Evolutionary conservation across 2,329 filamentous ascomycete genomes (phyloP).

Genomic region (Alternaria atra): DNA sequence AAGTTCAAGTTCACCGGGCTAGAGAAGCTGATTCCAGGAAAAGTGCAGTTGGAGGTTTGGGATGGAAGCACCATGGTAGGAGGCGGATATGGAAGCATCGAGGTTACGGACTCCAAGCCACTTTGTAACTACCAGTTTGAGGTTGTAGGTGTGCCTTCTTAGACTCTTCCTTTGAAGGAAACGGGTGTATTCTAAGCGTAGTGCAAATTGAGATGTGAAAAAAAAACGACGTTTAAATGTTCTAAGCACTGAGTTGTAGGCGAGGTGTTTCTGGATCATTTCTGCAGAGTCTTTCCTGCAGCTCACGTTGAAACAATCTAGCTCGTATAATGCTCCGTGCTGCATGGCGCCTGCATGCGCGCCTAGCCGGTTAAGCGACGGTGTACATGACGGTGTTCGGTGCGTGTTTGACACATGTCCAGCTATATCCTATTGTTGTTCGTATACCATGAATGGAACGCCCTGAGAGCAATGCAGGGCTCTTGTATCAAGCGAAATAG

Average conservation of each 20-base stretch:
- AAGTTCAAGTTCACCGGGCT: conserved; percentile 31
- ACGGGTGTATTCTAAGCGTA: background rate
- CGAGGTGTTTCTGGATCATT: too few relatives aligned
- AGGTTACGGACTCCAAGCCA: conserved; percentile 10
- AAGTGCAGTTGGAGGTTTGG: conserved; percentile 39
- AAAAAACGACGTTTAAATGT: too few relatives aligned
- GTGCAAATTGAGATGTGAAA: background rate
- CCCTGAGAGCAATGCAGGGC: too few relatives aligned
- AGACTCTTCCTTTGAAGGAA: background rate
- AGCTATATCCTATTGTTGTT: background rate
- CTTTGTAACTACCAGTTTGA: conserved; percentile 31
- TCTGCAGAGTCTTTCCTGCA: too few relatives aligned
- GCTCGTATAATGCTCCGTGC: background rate
- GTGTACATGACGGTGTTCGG: background rate
- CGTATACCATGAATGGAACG: too few relatives aligned
- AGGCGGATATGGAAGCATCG: conserved; percentile 25
- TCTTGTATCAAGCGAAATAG: too few relatives aligned
- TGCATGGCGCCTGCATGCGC: background rate
- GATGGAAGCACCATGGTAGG: conserved; percentile 32
- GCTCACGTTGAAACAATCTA: too few relatives aligned
- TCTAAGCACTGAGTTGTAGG: too few relatives aligned
- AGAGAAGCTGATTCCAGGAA: conserved; percentile 21
- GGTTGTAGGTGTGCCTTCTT: background rate
- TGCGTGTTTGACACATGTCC: background rate
- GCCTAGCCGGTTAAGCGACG: conserved; percentile 6